Conservation (phyloP, 805 yeast species). For the Wickerhamiella vanderwaltii region DNA sequence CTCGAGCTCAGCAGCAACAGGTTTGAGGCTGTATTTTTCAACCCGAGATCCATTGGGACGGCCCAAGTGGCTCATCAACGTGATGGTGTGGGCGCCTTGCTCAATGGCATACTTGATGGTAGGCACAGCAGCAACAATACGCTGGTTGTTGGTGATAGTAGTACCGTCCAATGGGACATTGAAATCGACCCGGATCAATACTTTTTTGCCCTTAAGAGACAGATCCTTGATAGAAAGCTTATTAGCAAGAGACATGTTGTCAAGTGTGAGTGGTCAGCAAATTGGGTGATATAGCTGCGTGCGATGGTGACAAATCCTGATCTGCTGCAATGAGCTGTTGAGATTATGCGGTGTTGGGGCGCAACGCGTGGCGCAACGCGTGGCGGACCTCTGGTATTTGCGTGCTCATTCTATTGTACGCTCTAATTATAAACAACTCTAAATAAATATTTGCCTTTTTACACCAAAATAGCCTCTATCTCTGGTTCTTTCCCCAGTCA, state of each 20-base stretch:
- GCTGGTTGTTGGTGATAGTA: constrained; percentile 97
- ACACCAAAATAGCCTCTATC: too few species aligned
- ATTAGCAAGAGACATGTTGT: constrained; percentile 75
- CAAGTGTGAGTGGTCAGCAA: background rate
- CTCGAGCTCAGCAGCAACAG: constrained; percentile 83
- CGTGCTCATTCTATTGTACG: too few species aligned
- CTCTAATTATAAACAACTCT: too few species aligned
- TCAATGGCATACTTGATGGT: constrained; percentile 91
- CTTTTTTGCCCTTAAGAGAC: constrained; percentile 79
- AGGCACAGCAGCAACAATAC: constrained; percentile 99
- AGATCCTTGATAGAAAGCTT: constrained; percentile 90
- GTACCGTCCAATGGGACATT: constrained; percentile 67
- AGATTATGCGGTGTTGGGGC: too few species aligned
- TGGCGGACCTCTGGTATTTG: too few species aligned
- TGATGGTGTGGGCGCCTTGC: constrained; percentile 77
- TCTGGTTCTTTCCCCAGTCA: too few species aligned
- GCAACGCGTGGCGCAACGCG: too few species aligned
- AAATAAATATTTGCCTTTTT: too few species aligned
- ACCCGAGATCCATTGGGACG: constrained; percentile 94
- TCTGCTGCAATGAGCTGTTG: too few species aligned
- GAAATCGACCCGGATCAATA: constrained; percentile 84
- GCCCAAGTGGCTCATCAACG: constrained; percentile 95
- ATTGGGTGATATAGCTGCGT: too few species aligned
- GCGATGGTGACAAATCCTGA: too few species aligned
- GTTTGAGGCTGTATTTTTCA: constrained; percentile 81